Evolutionary conservation across 345 rosid species (phyloP), one percentile per base, ranked within the genome.

Genomic region (Citrus cavaleriei): DNA sequence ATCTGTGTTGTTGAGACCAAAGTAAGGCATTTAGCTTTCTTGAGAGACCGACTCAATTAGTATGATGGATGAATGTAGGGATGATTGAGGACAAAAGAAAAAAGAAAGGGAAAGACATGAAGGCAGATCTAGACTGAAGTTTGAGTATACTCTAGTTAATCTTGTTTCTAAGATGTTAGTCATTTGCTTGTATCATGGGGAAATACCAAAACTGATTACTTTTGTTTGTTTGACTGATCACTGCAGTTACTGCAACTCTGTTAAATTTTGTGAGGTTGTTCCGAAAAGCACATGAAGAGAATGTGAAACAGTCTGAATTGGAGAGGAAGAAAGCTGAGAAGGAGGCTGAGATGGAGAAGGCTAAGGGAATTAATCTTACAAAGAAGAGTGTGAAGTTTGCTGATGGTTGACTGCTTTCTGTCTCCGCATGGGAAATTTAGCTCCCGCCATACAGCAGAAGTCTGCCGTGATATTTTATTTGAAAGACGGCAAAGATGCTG

Each of bases 271-370:
- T 89, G 86, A 89, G 87, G 82, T 80, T 94, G 86, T 97, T 97
- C 64, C 93, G 93, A 76, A 93, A 87, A 90, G 97, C 99, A 68
- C 98, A 94, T 67, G 98, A 97, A 77, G 99, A 97, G 84, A 97
- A 94, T 76, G 12, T 85, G 77, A 97, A 97, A 79, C 95, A 92
- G 87, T 95, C 87, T 10, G 99, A 97, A 86, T 62, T 90, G 84
- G 98, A 94, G 83, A 97, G 81, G 90, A 97, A 94, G 88, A 94
- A 94, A 87, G 95, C 93, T 30, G 91, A 87, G 21, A 93, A 96
- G 79, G 99, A 96, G 83, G 97, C 98, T 3, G 99, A 94, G 75
- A 92, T 92, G 94, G 95, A 90, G 84, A 93, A 90, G 88, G 90
- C 97, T 0, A 94, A 89, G 87, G 95, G 93, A 78, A 72, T 83